phyloP scores from a whole-genome alignment of 306 rosid species.

The Prosopis cineraria region DNA sequence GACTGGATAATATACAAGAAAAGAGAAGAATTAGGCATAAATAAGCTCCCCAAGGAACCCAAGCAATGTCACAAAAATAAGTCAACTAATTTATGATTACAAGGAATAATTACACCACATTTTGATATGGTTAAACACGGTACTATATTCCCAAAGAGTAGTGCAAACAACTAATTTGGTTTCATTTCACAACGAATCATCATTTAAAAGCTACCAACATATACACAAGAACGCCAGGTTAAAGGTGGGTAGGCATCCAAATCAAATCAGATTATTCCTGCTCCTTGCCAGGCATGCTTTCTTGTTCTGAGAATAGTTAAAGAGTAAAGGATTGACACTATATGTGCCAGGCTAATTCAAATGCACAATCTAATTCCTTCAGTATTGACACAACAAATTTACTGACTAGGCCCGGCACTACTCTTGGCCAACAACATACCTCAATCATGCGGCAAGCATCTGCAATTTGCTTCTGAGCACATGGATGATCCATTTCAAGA shows the following conservation, averaged over 20 bases:
- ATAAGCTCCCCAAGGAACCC: neutral
- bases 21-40: conserved; percentile 24
- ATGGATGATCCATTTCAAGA: conserved; percentile 92
- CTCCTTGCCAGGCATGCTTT: neutral
- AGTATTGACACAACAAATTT: neutral
- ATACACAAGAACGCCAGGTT: neutral
- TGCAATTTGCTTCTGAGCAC: conserved; percentile 79
- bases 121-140: conserved; percentile 11
- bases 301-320: neutral
- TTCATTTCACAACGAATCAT: neutral
- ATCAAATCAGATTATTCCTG: neutral
- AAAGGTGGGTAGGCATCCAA: neutral
- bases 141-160: conserved; percentile 13
- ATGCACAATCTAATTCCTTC: neutral
- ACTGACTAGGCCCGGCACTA: neutral
- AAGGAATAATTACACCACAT: neutral
- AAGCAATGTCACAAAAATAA: neutral
- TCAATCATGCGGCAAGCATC: conserved; percentile 70
- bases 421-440: conserved; percentile 53
- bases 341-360: neutral
- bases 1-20: conserved; percentile 51
- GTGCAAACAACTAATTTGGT: conserved; percentile 9
- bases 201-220: conserved; percentile 11
- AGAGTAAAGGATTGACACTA: neutral
- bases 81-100: neutral